Base-by-base conservation (phyloP, 2,329 filamentous ascomycete genomes). In the Nectriaceae sp. region DNA sequence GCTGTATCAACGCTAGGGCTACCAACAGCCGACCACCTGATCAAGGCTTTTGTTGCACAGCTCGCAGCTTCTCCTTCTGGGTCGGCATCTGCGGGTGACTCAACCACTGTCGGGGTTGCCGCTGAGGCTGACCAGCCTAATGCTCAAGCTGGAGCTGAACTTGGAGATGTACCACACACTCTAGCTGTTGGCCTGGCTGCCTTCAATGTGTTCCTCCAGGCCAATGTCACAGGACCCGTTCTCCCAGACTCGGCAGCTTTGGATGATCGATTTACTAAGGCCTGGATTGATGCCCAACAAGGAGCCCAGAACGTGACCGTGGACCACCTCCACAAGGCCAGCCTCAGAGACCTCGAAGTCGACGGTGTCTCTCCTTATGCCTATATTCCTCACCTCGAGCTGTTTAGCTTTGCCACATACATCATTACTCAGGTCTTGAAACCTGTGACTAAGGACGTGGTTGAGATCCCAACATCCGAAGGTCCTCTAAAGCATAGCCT, bases 361-460 rank as follows among this genome's bases (percentile, higher is more conserved):
- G 94, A 99, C 66, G 94, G 94, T 11, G 87, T 95, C 39, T 87
- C 89, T 0, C 87, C 89, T 0, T 99, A 97, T 69, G 83, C 86
- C 40, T 79, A 96, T 49, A 91, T 91, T 18, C 90, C 92, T 1
- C 81, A 88, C 55, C 77, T 96, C 13, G 90, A 97, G 65, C 78
- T 97, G 1, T 88, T 97, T 53, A 86, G 84, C 55, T 74, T 97
- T 5, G 89, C 92, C 3, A 70, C 74, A 21, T 74, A 74, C 54
- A 66, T 81, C 21, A 73, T 83, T 46, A 66, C 68, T 2, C 51
- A 53, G 4, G 50, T 49, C 4, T 45, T 69, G 13, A 22, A 47
- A 1, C 33, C 55, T 50, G 63, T 56, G 8, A 40, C 50, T 15
- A 50, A 53, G 1, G 62, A 59, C 42, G 47, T 62, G 1, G 35